phyloP scores from a whole-genome alignment of 345 rosid genomes.

The Lepidium africanum region DNA sequence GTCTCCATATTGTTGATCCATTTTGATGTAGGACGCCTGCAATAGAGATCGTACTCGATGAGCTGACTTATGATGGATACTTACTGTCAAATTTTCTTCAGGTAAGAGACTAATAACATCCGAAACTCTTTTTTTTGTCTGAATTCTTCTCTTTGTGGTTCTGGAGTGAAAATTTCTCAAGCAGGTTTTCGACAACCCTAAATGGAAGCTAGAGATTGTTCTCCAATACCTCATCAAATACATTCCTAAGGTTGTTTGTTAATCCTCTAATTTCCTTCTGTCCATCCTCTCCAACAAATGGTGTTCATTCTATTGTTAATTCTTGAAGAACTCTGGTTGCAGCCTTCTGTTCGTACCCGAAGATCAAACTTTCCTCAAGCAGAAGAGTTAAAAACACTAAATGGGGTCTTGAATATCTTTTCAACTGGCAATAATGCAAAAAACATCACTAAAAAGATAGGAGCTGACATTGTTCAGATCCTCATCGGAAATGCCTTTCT shows the following conservation, averaged over 20 bases:
- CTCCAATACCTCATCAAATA: conserved; percentile 63
- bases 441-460: conserved; percentile 50
- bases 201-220: conserved; percentile 76
- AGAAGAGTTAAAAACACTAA: conserved; percentile 33
- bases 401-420: conserved; percentile 50
- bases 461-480: conserved; percentile 47
- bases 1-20: conserved; percentile 6
- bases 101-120: conserved; percentile 29
- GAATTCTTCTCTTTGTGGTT: neutral
- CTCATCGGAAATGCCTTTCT: conserved; percentile 76
- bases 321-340: conserved; percentile 2
- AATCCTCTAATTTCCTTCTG: neutral
- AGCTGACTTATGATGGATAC: conserved; percentile 51
- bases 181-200: conserved; percentile 64
- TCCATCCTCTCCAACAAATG: neutral
- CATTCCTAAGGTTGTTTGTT: conserved; percentile 41
- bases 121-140: neutral
- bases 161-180: conserved; percentile 6
- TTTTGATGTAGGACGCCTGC: conserved; percentile 57
- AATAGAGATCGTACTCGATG: conserved; percentile 64
- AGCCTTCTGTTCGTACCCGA: conserved; percentile 69
- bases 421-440: conserved; percentile 36
- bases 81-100: conserved; percentile 54
- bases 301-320: neutral
- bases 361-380: conserved; percentile 35